Conservation (phyloP, 2,329 filamentous ascomycete species). For the Botrytis galanthina region DNA sequence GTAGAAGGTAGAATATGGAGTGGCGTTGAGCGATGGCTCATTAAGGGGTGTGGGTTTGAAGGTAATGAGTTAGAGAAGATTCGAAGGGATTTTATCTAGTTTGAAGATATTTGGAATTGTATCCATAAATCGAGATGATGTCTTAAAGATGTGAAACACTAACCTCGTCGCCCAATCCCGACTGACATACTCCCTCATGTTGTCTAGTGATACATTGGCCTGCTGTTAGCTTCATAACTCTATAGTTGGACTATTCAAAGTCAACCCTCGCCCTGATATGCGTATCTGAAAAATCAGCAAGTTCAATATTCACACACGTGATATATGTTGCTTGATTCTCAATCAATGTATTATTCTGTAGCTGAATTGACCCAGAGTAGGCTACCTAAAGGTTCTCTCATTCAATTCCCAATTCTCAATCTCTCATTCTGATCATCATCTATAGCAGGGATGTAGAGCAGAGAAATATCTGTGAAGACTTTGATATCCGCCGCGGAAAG, state of each 20-base stretch:
- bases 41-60: fast-evolving
- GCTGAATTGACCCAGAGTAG: no score
- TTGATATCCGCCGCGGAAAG: background rate
- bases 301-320: no score
- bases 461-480: background rate
- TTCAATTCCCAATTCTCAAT: background rate
- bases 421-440: background rate
- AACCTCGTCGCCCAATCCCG: background rate
- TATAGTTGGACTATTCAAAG: no score
- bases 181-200: background rate
- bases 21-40: background rate
- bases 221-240: background rate
- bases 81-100: background rate
- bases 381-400: no score
- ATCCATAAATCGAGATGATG: background rate
- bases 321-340: background rate
- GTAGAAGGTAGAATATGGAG: background rate
- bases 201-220: background rate
- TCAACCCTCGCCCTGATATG: background rate
- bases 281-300: no score
- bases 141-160: background rate
- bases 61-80: background rate
- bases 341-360: background rate
- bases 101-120: background rate
- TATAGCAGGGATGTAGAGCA: background rate